A percentile compares a stretch with the other conserved stretches of the same genome.
phyloP scores from a whole-genome alignment of 257 asterid species.

The Nicotiana tabacum region DNA sequence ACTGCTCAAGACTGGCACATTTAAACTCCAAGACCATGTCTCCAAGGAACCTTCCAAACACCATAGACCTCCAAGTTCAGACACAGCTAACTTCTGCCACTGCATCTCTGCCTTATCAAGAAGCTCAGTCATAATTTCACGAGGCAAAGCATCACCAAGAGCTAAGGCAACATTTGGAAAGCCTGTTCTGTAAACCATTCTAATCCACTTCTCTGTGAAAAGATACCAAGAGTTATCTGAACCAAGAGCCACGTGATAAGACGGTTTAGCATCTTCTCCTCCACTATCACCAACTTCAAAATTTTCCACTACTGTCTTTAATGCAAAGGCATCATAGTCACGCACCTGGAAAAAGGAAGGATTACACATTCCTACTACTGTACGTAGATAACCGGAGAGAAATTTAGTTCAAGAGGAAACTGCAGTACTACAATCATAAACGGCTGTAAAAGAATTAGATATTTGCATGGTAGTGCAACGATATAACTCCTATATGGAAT shows the following conservation, averaged over 20 bases:
- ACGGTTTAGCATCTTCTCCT: conserved; percentile 41
- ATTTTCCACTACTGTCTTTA: conserved; percentile 28
- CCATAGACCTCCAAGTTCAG: conserved; percentile 89
- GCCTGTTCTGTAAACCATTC: conserved; percentile 68
- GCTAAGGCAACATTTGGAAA: conserved; percentile 82
- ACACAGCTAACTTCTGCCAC: conserved; percentile 87
- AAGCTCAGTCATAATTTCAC: conserved; percentile 60
- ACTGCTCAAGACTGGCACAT: conserved; percentile 90
- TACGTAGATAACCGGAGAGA: neutral
- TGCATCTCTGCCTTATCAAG: conserved; percentile 76
- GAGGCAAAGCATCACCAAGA: conserved; percentile 73
- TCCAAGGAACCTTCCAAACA: conserved; percentile 94
- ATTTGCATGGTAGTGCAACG: neutral
- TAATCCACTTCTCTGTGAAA: conserved; percentile 95
- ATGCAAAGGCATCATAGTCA: conserved; percentile 55
- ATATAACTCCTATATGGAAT: neutral
- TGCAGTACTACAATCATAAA: neutral
- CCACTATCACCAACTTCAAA: conserved; percentile 23
- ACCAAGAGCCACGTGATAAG: conserved; percentile 89
- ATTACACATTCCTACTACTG: conserved; percentile 6
- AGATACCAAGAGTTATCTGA: conserved; percentile 99
- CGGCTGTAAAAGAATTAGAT: neutral
- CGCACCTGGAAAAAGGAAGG: conserved; percentile 49
- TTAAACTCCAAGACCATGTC: conserved; percentile 99
- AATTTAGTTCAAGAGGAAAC: neutral